Percentiles rank a stretch among this genome's conserved stretches.
These are phyloP conservation scores for Gymnopilus junonius DNA, from an alignment of 768 basidiomycete genomes.

Conservation along the genomic window DNA sequence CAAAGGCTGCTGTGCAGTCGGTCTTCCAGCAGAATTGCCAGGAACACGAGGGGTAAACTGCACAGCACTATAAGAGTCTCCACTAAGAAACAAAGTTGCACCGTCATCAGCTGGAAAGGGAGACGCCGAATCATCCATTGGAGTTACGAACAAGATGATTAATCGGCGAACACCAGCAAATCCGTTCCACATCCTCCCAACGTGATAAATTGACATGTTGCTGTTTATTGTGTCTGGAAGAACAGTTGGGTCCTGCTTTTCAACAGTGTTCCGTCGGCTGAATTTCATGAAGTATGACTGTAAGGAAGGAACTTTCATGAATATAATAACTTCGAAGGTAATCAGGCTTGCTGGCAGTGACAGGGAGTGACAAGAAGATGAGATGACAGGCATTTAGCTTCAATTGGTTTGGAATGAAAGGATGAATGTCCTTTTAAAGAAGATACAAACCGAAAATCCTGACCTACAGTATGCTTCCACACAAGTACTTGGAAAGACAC, in stretches of 20 bases:
- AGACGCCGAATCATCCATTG: too few relatives aligned
- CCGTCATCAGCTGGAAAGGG: background rate
- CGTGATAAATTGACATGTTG: slow-evolving; percentile 14
- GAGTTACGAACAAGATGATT: slow-evolving; percentile 56
- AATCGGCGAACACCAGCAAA: slow-evolving; percentile 45
- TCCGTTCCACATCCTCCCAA: slow-evolving; percentile 45
- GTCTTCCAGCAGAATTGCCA: slow-evolving; percentile 25
- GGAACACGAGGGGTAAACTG: slow-evolving; percentile 20
- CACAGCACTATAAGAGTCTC: slow-evolving; percentile 62
- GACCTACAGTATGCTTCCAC: too few relatives aligned
- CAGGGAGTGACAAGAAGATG: too few relatives aligned
- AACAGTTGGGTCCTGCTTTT: background rate
- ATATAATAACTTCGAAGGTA: background rate
- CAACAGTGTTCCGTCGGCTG: background rate
- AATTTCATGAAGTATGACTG: background rate
- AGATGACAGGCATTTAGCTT: too few relatives aligned
- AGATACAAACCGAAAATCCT: too few relatives aligned
- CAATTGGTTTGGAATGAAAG: too few relatives aligned
- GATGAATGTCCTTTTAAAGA: too few relatives aligned
- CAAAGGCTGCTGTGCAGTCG: slow-evolving; percentile 48
- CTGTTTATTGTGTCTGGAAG: slow-evolving; percentile 22
- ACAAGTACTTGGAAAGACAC: too few relatives aligned
- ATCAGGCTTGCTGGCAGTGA: background rate
- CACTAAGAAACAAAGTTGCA: slow-evolving; percentile 38
- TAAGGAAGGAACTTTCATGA: background rate